Conservation (phyloP, 192 early-diverging fungal species). For the Coemansia sp. region DNA sequence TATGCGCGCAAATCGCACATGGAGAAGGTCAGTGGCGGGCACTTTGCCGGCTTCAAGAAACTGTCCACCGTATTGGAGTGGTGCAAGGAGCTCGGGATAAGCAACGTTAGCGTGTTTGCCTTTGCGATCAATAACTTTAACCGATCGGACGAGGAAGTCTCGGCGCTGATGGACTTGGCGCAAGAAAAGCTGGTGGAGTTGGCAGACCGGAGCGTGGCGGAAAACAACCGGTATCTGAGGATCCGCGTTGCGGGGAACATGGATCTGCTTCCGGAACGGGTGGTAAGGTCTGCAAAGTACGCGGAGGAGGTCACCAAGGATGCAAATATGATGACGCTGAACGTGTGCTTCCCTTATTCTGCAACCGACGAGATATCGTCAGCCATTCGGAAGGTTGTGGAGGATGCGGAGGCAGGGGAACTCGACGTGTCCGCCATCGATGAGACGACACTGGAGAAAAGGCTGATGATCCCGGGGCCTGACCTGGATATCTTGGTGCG, state of each 20-base stretch:
- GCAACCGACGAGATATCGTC: constrained; percentile 86
- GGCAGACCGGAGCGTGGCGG: constrained; percentile 64
- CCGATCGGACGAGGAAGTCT: constrained; percentile 79
- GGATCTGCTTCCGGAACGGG: constrained; percentile 64
- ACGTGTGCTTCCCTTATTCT: constrained; percentile 92
- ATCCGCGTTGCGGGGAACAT: constrained; percentile 82
- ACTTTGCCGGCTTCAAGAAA: constrained; percentile 75
- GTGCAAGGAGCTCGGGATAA: constrained; percentile 83
- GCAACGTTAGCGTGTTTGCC: constrained; percentile 90
- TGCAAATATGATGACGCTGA: constrained; percentile 72
- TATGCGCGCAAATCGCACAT: constrained; percentile 70
- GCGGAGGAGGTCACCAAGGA: constrained; percentile 66
- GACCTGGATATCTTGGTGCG: constrained; percentile 86
- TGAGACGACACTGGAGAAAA: constrained; percentile 54
- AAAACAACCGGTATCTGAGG: constrained; percentile 66
- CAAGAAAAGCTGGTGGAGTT: constrained; percentile 75
- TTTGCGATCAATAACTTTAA: constrained; percentile 99
- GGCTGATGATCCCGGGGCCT: constrained; percentile 64
- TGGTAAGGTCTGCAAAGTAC: constrained; percentile 59
- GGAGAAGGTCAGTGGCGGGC: constrained; percentile 62
- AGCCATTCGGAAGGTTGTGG: constrained; percentile 59
- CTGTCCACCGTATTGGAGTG: constrained; percentile 84
- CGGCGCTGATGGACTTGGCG: constrained; percentile 79
- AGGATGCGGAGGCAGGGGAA: constrained; percentile 60
- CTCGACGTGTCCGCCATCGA: constrained; percentile 58